These are phyloP conservation scores for Primulina tabacum DNA, from an alignment of 257 asterid species.

Conservation along the genomic window DNA sequence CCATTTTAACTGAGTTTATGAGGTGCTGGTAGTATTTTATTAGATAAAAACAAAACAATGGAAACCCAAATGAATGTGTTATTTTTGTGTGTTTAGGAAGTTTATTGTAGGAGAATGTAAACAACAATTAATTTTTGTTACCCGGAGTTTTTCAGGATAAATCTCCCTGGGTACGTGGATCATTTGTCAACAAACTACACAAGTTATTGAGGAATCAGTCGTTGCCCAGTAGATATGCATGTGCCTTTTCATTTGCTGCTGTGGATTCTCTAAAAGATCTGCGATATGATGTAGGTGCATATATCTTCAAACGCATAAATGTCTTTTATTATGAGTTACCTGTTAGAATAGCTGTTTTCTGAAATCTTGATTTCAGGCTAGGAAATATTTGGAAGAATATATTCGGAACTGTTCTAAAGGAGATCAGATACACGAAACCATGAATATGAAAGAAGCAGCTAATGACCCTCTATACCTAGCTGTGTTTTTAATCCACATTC, in stretches of 20 bases:
- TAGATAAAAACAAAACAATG: neutral
- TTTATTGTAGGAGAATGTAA: constrained; percentile 9
- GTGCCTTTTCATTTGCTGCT: constrained; percentile 67
- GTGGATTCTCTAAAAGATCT: constrained; percentile 49
- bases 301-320: constrained; percentile 12
- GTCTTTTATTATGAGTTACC: constrained; percentile 23
- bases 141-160: constrained; percentile 51
- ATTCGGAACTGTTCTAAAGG: constrained; percentile 42
- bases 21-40: too few relatives aligned
- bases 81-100: neutral
- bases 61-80: constrained; percentile 6
- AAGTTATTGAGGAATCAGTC: constrained; percentile 52
- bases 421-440: constrained; percentile 42
- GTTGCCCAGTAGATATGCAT: constrained; percentile 79
- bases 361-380: constrained; percentile 40
- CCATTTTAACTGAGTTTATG: too few relatives aligned
- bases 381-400: constrained; percentile 57
- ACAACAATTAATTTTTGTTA: constrained; percentile 18
- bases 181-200: constrained; percentile 57
- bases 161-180: constrained; percentile 47
- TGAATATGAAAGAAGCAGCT: constrained; percentile 38
- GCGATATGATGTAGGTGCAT: constrained; percentile 50
- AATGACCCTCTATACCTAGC: constrained; percentile 62
- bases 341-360: constrained; percentile 20
- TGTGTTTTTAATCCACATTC: constrained; percentile 70